Base-by-base conservation (phyloP, 768 basidiomycete genomes). In the Pisolithus marmoratus region DNA sequence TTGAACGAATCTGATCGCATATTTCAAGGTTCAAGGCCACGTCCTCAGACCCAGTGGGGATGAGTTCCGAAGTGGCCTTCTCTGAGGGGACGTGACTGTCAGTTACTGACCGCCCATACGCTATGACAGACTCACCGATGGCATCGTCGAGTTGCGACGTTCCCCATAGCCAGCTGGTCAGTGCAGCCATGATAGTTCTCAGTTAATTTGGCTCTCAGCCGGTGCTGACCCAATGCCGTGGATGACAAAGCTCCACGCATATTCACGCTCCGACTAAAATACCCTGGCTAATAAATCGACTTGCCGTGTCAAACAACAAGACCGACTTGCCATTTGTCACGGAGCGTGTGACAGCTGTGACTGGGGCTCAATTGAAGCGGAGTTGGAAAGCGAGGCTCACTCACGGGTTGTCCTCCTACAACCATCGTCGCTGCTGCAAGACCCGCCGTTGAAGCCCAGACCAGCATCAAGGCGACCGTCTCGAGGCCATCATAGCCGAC, bases 1-100 rank as follows among this genome's bases (percentile, higher is more conserved):
- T 94, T 6, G 91, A 91, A 49, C 94, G 83, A 65, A 99, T 94
- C 70, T 94, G 87, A 71, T 99, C 96, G 58, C 92, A 93, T 75
- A 97, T 91, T 67, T 97, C 93, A 53, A 99, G 87, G 61, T 88
- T 88, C 57, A 93, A 77, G 8, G 93, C 91, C 37, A 98, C 93
- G 68, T 97, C 92, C 66, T 94, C 91, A 48, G 82, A 73, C 24
- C 87, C 88, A 44, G 82, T 78, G 37, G 93, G 90, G 49, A 92
- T 71, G 23, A 92, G 76, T 67, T 94, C 91, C 4, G 92, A 93
- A 15, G 94, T 96, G n/a, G 90, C 90, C 72, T 90, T 93, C 75
- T 94, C 93, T 95, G 67, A 50, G 23, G 31, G 17, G 53, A 42
- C 51, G 58, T 47, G 55, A 48, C 53, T 44, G 48, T 54, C 22